Conservation (phyloP, 805 yeast species). For the Metschnikowia lunata region DNA sequence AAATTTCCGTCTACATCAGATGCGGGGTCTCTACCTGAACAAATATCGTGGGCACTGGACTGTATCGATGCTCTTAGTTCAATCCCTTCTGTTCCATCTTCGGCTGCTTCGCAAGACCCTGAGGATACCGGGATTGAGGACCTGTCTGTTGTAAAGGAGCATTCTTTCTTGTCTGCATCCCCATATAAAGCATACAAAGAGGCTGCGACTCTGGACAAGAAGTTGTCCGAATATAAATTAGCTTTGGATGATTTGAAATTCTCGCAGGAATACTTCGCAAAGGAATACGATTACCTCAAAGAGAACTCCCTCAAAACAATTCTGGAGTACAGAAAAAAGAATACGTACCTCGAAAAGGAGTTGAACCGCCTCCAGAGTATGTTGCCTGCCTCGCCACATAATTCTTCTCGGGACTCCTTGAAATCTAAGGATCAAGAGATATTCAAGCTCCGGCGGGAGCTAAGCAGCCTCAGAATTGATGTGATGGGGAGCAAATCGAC, state of each 20-base stretch:
- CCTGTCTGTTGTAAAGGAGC: conserved; percentile 23
- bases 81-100: conserved; percentile 2
- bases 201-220: conserved; percentile 13
- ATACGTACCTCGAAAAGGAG: conserved; percentile 48
- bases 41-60: conserved; percentile 33
- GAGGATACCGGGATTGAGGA: conserved; percentile 11
- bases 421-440: conserved; percentile 37
- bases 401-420: conserved; percentile 8
- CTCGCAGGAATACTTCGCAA: conserved; percentile 64
- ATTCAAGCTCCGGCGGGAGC: conserved; percentile 40
- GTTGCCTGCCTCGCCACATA: background rate
- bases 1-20: conserved; percentile 7
- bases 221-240: conserved; percentile 41
- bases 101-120: conserved; percentile 4
- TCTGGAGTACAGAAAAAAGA: conserved; percentile 50
- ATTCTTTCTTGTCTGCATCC: conserved; percentile 25
- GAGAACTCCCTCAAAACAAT: conserved; percentile 50
- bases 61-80: conserved; percentile 36
- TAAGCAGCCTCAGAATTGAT: conserved; percentile 43
- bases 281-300: conserved; percentile 65
- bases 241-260: conserved; percentile 67
- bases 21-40: conserved; percentile 21
- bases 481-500: conserved; percentile 33
- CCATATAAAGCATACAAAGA: conserved; percentile 18
- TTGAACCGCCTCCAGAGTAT: conserved; percentile 23